Evolutionary conservation across 345 rosid genomes (phyloP).

Genomic region (Sisymbrium altissimum): DNA sequence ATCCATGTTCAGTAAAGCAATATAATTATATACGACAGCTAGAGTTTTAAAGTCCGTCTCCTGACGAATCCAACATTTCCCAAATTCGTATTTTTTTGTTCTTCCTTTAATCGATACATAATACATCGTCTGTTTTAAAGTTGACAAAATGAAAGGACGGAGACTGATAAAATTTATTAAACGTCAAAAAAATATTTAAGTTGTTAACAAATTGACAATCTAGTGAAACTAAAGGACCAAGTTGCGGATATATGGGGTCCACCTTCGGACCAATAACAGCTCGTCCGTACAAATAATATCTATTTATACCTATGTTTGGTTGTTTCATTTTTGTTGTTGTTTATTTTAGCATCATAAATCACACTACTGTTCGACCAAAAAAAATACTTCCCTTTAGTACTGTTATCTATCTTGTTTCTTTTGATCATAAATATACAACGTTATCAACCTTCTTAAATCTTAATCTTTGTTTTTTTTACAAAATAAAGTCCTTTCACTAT

Average conservation of each 20-base stretch:
- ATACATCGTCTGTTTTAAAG: neutral
- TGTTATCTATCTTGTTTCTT: slow-evolving; percentile 7
- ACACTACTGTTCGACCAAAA: too few species aligned
- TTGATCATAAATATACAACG: neutral
- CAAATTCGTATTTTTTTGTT: neutral
- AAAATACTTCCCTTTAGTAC: neutral
- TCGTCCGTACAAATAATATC: slow-evolving; percentile 29
- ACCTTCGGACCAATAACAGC: slow-evolving; percentile 17
- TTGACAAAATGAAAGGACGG: slow-evolving; percentile 7
- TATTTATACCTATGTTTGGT: slow-evolving; percentile 20
- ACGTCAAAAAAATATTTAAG: slow-evolving; percentile 6
- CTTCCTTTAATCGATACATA: neutral
- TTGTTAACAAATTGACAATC: slow-evolving; percentile 13
- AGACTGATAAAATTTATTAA: neutral
- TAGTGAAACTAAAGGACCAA: slow-evolving; percentile 23
- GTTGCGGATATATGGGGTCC: slow-evolving; percentile 18
- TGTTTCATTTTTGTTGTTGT: neutral
- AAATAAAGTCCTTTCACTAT: neutral
- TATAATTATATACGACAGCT: neutral
- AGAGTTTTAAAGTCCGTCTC: neutral
- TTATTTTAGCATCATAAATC: slow-evolving; percentile 16
- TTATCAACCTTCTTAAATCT: neutral
- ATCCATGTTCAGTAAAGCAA: neutral
- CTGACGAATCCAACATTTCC: neutral
- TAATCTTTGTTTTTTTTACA: neutral